These are phyloP conservation scores for Cyclotella choctawhatcheeana DNA, from an alignment of 108 stramenopile genomes.

Conservation along the genomic window DNA sequence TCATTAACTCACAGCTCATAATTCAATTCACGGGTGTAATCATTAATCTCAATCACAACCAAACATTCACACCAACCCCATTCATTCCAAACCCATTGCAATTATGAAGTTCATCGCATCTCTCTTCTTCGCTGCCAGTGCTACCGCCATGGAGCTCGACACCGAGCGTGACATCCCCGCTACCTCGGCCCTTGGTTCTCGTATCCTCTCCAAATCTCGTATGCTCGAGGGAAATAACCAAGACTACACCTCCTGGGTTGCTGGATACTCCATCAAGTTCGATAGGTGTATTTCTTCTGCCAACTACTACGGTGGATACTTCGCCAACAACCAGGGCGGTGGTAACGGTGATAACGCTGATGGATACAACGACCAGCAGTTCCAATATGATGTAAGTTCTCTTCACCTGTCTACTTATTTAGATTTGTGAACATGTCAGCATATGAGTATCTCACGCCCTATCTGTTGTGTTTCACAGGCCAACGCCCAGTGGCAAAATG, in stretches of 20 bases:
- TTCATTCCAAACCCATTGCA: background rate
- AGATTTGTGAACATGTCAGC: background rate
- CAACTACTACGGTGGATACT: constrained; percentile 30
- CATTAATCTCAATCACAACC: background rate
- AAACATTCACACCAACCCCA: background rate
- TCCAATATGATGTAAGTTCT: constrained; percentile 7
- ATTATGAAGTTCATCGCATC: constrained; percentile 21
- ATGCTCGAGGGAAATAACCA: constrained; percentile 46
- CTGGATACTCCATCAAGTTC: constrained; percentile 63
- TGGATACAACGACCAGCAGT: background rate
- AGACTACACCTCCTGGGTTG: constrained; percentile 23
- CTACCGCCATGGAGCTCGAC: constrained; percentile 22
- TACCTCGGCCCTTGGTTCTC: constrained; percentile 56
- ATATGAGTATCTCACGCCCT: no score
- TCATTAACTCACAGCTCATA: background rate
- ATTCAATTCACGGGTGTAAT: background rate
- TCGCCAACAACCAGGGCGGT: background rate
- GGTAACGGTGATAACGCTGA: background rate
- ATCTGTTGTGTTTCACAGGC: background rate
- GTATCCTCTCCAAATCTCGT: constrained; percentile 67
- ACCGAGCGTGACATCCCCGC: constrained; percentile 41
- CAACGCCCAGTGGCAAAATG: constrained; percentile 5
- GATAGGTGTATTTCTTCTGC: constrained; percentile 46
- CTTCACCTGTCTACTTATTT: no score
- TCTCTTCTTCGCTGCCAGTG: constrained; percentile 4